Evolutionary conservation across 352 stramenopile species (phyloP), one percentile per base, ranked within the genome.

Genomic region (Phytophthora pini): DNA sequence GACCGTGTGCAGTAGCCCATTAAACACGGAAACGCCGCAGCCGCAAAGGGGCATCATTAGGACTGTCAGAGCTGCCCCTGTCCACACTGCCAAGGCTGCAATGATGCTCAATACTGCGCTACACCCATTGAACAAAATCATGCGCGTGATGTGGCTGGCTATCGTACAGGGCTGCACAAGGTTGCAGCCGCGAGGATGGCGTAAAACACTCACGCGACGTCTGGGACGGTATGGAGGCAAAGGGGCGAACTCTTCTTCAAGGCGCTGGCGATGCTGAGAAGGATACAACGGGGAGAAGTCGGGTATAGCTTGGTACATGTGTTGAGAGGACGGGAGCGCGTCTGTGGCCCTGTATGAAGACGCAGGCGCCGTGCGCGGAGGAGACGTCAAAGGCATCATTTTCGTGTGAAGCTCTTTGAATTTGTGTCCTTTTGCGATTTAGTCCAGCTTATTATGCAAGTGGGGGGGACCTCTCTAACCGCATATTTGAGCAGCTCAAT

Each of bases 11-110:
- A 91, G 41, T 24, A 89, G 47, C n/a, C 57, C 29, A 13, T 77
- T 68, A 43, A 86, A 83, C 39, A 90, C 62, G 9, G 83, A 54
- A 43, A 89, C 45, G 26, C 79, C 78, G n/a, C 77, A 77, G 48
- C 79, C 77, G 27, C 80, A 89, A 11, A 89, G 50, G n/a, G 81
- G 80, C 22, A 92, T 70, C 44, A 72, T 63, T 43, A 73, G 29
- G 20, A 83, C 40, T 9, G 70, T 39, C 29, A 86, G 45, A 34
- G 61, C 13, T 6, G 72, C 52, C 1, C 59, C 72, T 2, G 5
- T n/a, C 53, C 54, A 65, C 27, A 81, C 70, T 2, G 67, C n/a
- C 2, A 64, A 34, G 1, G 65, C 65, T 1, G 56, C 57, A 8
- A 62, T 29, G 43, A 75, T 8, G 5, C 57, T 70, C 10, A 81